Base-by-base conservation (phyloP, 768 basidiomycete species). In the Rhizopogon roseolus region DNA sequence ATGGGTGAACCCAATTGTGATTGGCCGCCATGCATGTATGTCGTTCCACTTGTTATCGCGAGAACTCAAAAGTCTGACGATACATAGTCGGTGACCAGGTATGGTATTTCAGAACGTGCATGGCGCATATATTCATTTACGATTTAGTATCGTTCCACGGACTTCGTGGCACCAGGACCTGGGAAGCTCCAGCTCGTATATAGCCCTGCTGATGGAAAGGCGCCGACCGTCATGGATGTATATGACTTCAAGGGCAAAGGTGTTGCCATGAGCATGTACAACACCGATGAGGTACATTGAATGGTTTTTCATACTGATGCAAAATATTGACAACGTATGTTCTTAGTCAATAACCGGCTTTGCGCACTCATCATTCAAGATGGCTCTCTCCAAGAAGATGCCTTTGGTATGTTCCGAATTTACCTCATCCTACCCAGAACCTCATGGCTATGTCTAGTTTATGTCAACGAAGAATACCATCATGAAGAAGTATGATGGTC, bases 391-490 rank as follows among this genome's bases (percentile, higher is more conserved):
- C 2, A 90, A 91, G 77, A 86, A 85, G 68, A 82, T 90, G 80
- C 81, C 85, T 40, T 68, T 91, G 63, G 85, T 86, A 59, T n/a
- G 77, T 64, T 29, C 3, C 14, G 4, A 48, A 2, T 50, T 17
- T 28, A 41, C 10, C 53, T 53, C 52, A 57, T 59, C 22, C 56
- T 50, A 49, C 22, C 22, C 54, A 49, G 14, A 10, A 16, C 41
- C 49, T 32, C n/a, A 29, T 37, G 40, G 50, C 27, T 19, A 3
- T 29, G 9, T 50, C 34, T 22, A 90, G 84, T 98, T 95, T 80
- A 84, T 98, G 90, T 94, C 92, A 10, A 98, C 96, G 40, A 98
- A 99, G 77, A 98, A 96, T 74, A 96, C 93, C 22, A 95, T 96
- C 72, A 66, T 96, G 66, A 96, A 99, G 77, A 94, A 88, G 67